These are phyloP conservation scores for Globisporangium irregulare DNA, from an alignment of 352 stramenopile species.

Conservation along the genomic window DNA sequence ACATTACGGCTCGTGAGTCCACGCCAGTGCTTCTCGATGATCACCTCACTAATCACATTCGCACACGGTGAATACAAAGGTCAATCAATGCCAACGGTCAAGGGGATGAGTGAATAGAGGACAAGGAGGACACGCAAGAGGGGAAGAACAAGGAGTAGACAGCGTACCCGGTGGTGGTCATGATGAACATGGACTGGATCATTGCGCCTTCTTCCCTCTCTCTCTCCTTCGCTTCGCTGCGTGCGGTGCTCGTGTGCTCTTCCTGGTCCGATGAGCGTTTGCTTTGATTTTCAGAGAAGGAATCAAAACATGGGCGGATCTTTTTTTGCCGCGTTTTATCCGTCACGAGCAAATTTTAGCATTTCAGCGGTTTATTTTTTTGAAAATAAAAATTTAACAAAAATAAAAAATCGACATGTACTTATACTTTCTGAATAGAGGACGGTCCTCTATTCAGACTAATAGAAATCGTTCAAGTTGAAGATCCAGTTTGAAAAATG, in stretches of 20 bases:
- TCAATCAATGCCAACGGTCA: neutral
- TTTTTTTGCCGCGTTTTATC: neutral
- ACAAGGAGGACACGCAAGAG: neutral
- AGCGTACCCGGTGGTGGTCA: conserved; percentile 89
- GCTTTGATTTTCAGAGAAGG: neutral
- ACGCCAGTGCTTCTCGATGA: conserved; percentile 99
- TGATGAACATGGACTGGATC: conserved; percentile 98
- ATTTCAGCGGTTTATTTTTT: neutral
- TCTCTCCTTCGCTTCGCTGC: neutral
- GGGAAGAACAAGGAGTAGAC: neutral
- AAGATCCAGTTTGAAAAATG: neutral
- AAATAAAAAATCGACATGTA: neutral
- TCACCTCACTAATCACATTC: conserved; percentile 83
- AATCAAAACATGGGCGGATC: neutral
- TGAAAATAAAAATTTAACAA: neutral
- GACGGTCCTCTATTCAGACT: neutral
- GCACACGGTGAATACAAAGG: conserved; percentile 9
- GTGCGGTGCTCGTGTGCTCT: neutral
- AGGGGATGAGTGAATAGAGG: neutral
- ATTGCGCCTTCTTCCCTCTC: conserved; percentile 41
- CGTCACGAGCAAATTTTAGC: neutral
- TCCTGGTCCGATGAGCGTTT: neutral
- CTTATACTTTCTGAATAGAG: neutral
- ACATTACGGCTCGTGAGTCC: conserved; percentile 93
- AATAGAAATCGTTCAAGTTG: neutral